Evolutionary conservation across 495 filamentous ascomycete genomes (phyloP).

Genomic region (Xylaria venustula): DNA sequence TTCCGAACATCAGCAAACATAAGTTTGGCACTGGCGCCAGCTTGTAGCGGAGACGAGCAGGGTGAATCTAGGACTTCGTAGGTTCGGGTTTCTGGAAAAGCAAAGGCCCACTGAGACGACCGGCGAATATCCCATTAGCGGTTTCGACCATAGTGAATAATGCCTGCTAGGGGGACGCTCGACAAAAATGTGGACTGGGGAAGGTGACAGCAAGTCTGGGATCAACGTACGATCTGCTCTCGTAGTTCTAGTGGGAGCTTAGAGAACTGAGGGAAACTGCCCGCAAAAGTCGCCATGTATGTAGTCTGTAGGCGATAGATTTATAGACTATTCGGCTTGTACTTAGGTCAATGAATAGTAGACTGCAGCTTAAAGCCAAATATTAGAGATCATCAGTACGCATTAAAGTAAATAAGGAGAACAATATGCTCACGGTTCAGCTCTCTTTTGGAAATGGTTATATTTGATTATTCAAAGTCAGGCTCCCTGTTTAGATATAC

Average conservation of each 20-base stretch:
- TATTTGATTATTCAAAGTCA: too few species aligned
- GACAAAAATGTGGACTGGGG: background rate
- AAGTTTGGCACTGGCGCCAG: slow-evolving; percentile 38
- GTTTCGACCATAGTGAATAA: background rate
- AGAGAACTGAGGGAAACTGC: slow-evolving; percentile 26
- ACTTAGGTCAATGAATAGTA: too few species aligned
- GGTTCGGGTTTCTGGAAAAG: slow-evolving; percentile 45
- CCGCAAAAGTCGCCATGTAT: background rate
- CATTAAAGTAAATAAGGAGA: background rate
- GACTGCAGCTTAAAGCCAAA: too few species aligned
- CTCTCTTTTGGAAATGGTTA: too few species aligned
- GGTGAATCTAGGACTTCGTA: slow-evolving; percentile 50
- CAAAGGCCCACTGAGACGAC: slow-evolving; percentile 39
- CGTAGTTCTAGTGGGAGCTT: slow-evolving; percentile 28
- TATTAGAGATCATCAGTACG: background rate
- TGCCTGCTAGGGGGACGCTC: background rate
- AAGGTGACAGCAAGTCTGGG: background rate
- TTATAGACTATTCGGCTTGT: background rate
- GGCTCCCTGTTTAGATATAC: too few species aligned
- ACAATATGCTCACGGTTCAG: too few species aligned
- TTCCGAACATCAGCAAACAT: slow-evolving; percentile 51
- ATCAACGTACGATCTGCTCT: slow-evolving; percentile 23
- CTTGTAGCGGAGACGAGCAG: slow-evolving; percentile 35
- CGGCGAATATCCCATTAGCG: background rate
- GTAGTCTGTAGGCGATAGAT: background rate